These are phyloP conservation scores for Bipolaris victoriae DNA, from an alignment of 2,329 filamentous ascomycete species.

Conservation along the genomic window DNA sequence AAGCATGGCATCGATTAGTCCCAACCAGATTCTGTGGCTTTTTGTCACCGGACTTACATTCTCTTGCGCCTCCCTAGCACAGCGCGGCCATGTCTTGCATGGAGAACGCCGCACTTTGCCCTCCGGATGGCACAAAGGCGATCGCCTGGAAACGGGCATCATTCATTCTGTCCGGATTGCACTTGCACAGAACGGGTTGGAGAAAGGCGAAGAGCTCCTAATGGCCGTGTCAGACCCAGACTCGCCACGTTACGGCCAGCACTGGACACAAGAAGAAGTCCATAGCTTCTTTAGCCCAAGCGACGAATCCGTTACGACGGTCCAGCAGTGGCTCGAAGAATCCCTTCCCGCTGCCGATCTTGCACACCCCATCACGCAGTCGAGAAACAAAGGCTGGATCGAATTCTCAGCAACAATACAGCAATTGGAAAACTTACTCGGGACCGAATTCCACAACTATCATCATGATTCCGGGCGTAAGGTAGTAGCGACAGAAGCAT, in stretches of 20 bases:
- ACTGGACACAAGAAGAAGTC: background rate
- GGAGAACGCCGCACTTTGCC: background rate
- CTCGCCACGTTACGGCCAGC: background rate
- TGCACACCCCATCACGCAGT: background rate
- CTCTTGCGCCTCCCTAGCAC: background rate
- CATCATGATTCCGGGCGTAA: background rate
- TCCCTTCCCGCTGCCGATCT: background rate
- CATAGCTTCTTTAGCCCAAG: background rate
- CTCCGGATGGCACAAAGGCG: background rate
- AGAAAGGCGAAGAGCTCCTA: background rate
- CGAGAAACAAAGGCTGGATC: background rate
- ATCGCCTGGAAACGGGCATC: background rate
- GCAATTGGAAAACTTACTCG: background rate
- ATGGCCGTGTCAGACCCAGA: background rate
- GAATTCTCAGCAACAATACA: background rate
- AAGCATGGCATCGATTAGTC: background rate
- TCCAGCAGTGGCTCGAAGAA: background rate
- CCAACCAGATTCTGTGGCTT: background rate
- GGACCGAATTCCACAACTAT: background rate
- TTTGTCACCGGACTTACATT: background rate
- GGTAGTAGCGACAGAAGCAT: background rate
- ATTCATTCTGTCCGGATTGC: background rate
- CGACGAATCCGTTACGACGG: background rate
- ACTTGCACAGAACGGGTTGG: background rate
- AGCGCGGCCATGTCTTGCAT: background rate